Base-by-base conservation (phyloP, 768 basidiomycete genomes). In the Harrya chromipes region DNA sequence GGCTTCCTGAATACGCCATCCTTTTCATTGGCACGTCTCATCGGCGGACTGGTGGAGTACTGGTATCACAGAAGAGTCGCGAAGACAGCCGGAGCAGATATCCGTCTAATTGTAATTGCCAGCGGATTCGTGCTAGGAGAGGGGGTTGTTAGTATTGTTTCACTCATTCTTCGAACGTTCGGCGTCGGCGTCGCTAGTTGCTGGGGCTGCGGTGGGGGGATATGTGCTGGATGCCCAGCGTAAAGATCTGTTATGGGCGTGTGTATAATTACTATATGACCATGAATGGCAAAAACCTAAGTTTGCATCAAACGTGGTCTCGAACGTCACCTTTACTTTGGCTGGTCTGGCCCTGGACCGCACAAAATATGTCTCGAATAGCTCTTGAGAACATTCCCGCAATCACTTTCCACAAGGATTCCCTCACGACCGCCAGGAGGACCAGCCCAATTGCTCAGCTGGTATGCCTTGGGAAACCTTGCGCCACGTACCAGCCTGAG, bases 51-150 rank as follows among this genome's bases (percentile, higher is more conserved):
- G 53, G 68, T 90, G 55, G 93, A 95, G 59, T 81, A 85, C 58
- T 63, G 80, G 23, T 91, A 85, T 60, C 78, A 81, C 53, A 77
- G 70, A 21, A 70, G 74, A 33, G 70, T 73, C 59, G 73, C 75
- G 21, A 80, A 74, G 53, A 57, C 63, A 14, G 77, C 80, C 51
- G 70, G 70, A 23, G 73, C 74, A 48, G 85, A 86, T 51, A 90
- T 93, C 50, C 73, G 80, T 27, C 70, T 94, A 31, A 86, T 98
- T 59, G 82, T 97, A 21, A 75, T 95, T 35, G 95, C 94, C 7
- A 92, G 89, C 66, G 95, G 95, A 4, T 97, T 98, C 65, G 94
- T 98, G 21, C 74, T 98, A 16, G 95, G 95, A 17, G 95, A 98
- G 65, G 95, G 95, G 2, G 84, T 97, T 29, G 74, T 90, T 36